Base-by-base conservation (phyloP, 352 stramenopile species). In the Globisporangium megalacanthum region DNA sequence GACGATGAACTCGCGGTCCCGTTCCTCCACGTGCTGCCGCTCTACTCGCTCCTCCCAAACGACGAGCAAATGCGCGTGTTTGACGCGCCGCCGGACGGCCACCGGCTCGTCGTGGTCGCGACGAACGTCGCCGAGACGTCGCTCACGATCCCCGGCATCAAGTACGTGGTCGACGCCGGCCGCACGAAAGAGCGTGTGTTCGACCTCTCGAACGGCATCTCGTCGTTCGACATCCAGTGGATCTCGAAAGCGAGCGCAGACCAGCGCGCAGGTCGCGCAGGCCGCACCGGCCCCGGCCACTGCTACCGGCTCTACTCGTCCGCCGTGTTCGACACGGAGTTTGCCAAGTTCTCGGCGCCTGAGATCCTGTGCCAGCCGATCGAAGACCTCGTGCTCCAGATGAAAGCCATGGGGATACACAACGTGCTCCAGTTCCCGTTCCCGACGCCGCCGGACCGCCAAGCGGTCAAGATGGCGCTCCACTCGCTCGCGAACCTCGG, bases 61-160 rank as follows among this genome's bases (percentile, higher is more conserved):
- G 88, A 98, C 54, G 90, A 99, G 56, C 96, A 99, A 74, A 92
- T 97, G 66, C 89, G 75, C 49, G 82, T 94, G 6, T 92, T 94
- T 61, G 75, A 96, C 17, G 60, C 94, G 2, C 80, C 94, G 1
- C 91, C 95, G 3, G 83, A 96, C 36, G 83, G 84, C 53, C 75
- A 96, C 51, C 86, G 97, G 2, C 70, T 99, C 22, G 88, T 99
- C 42, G 95, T 99, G 6, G 80, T 99, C 19, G 92, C 97, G 14
- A 99, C 97, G 17, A 99, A 99, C 68, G 97, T 99, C 45, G 96
- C 97, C 0, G 97, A 99, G 75, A 99, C 97, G 14, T 98, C 89
- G 37, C 69, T 98, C 37, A 98, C 94, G 20, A 98, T 98, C 55
- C 92, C 92, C 9, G 85, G 81, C 4, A 97, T 98, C 66, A 96